Evolutionary conservation across 192 early-diverging fungal species (phyloP).

Genomic region (Linnemannia schmuckeri): DNA sequence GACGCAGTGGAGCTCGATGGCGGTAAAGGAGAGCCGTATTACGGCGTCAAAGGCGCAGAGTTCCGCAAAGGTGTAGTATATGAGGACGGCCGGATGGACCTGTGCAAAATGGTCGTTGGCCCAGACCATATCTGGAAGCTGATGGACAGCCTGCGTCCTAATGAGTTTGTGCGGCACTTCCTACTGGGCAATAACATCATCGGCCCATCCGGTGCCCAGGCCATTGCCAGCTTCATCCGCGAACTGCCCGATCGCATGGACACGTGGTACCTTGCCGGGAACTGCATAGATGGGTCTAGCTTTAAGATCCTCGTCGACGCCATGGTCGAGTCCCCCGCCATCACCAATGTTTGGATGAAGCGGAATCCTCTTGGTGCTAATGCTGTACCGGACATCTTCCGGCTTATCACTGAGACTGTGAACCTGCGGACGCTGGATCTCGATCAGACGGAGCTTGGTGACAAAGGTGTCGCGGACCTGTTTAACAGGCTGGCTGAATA

Average conservation of each 20-base stretch:
- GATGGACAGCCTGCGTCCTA: too few relatives aligned
- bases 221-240: too few relatives aligned
- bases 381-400: neutral
- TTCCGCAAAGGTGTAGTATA: slow-evolving; percentile 14
- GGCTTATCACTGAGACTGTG: slow-evolving; percentile 11
- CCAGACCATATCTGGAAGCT: slow-evolving; percentile 12
- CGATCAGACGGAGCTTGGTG: slow-evolving; percentile 16
- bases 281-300: too few relatives aligned
- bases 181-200: too few relatives aligned
- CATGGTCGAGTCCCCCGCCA: too few relatives aligned
- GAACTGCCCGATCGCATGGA: too few relatives aligned
- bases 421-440: slow-evolving; percentile 18
- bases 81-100: slow-evolving; percentile 15
- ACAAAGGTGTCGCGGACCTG: neutral
- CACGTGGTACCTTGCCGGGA: too few relatives aligned
- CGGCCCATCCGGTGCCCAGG: too few relatives aligned
- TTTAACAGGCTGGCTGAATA: neutral
- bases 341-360: too few relatives aligned
- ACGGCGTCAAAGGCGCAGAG: slow-evolving; percentile 14
- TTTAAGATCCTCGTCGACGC: too few relatives aligned
- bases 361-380: too few relatives aligned
- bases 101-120: slow-evolving; percentile 25
- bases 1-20: slow-evolving; percentile 8
- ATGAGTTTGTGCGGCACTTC: too few relatives aligned
- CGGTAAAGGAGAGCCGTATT: slow-evolving; percentile 16